Percentiles rank a stretch among this genome's conserved stretches.
Conservation (phyloP, 176 grass and related monocot genomes). For the Echinochloa phyllopogon region DNA sequence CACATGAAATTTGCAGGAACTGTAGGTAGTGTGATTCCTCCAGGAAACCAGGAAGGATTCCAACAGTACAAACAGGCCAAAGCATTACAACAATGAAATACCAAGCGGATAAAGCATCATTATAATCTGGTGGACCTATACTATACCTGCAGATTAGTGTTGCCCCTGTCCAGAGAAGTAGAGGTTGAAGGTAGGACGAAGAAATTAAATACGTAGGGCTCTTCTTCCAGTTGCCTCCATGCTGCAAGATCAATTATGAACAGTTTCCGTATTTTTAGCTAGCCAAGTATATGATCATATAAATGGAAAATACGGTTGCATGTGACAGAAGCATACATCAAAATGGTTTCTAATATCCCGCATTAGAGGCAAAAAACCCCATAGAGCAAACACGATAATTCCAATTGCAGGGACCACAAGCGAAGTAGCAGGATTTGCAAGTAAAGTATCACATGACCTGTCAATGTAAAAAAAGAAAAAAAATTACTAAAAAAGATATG, state of each 20-base stretch:
- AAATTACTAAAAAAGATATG: conserved; percentile 27
- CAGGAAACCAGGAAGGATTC: neutral
- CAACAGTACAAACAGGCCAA: neutral
- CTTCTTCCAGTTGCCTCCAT: conserved; percentile 90
- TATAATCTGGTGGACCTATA: neutral
- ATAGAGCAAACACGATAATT: conserved; percentile 83
- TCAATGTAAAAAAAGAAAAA: conserved; percentile 25
- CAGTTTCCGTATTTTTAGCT: conserved; percentile 36
- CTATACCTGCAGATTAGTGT: conserved; percentile 83
- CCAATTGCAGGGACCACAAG: conserved; percentile 86
- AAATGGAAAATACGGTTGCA: conserved; percentile 20
- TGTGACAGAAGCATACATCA: conserved; percentile 62
- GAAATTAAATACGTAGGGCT: conserved; percentile 86
- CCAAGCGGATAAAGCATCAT: conserved; percentile 21
- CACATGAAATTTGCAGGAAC: neutral
- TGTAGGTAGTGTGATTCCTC: neutral
- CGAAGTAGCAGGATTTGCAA: conserved; percentile 61
- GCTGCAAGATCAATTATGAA: conserved; percentile 60
- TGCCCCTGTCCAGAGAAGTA: conserved; percentile 92
- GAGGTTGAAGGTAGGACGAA: conserved; percentile 85
- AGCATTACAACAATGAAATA: conserved; percentile 12
- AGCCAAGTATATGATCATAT: neutral
- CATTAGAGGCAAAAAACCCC: conserved; percentile 81
- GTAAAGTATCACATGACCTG: conserved; percentile 73
- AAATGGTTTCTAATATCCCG: conserved; percentile 76